Evolutionary conservation across 257 asterid genomes (phyloP).

Genomic region (Solanum sparsipilum): DNA sequence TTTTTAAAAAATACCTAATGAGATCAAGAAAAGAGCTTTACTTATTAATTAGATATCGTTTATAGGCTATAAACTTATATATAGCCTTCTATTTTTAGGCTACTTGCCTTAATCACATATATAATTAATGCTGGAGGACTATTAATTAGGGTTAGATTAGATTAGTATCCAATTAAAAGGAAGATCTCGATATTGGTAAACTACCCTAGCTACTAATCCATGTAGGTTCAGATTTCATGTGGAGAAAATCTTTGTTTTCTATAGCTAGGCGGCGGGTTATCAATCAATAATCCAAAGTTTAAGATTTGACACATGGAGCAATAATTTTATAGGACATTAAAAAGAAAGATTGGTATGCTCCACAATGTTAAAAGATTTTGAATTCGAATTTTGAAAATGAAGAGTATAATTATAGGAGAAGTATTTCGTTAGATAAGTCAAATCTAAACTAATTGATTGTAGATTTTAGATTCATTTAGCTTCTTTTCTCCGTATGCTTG

Average conservation of each 20-base stretch:
- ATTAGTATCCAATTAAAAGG: background rate
- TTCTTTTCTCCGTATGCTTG: background rate
- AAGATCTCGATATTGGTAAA: background rate
- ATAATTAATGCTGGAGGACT: background rate
- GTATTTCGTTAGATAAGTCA: background rate
- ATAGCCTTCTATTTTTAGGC: background rate
- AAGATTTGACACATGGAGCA: slow-evolving; percentile 3
- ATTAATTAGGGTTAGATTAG: background rate
- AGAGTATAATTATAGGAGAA: background rate
- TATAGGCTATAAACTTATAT: background rate
- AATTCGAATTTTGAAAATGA: background rate
- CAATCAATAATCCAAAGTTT: background rate
- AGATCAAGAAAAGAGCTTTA: background rate
- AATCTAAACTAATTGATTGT: background rate
- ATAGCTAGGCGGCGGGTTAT: background rate
- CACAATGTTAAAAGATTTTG: background rate
- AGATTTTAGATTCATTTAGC: background rate
- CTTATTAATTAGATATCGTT: background rate
- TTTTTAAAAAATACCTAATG: background rate
- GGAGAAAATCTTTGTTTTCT: background rate
- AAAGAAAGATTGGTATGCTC: background rate
- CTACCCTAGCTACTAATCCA: background rate
- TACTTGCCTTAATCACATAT: background rate
- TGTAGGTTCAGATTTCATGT: background rate
- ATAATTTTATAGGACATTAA: background rate